Evolutionary conservation across 176 grass and related monocot genomes (phyloP), one percentile per base, ranked within the genome.

Genomic region (Thinopyrum elongatum): DNA sequence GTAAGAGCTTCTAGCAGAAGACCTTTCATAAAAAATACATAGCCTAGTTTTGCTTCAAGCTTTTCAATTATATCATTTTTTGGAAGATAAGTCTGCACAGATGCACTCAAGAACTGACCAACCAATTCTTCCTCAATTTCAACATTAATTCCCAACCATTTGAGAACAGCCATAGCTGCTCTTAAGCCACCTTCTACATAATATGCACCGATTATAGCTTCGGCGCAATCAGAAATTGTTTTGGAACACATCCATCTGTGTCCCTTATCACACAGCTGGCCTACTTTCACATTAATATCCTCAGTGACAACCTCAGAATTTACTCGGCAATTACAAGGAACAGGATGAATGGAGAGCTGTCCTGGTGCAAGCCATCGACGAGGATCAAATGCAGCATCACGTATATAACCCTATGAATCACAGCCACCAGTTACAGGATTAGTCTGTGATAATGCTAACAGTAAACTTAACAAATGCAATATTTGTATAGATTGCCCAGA

Each of bases 221-320:
- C 93, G 42, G 88, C 93, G 79, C 96, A 98, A 83, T 98, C 96
- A 78, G 96, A 86, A 80, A 98, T 89, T 41, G 96, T 98, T 85
- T 98, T 98, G 36, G 96, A 98, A 82, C 96, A 98, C 49, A 98
- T 89, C 96, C 96, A 95, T 46, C 93, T 72, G 89, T 98, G 96
- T 47, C 96, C 96, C 87, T 80, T 85, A 55, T 98, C 96, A 79
- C 96, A 98, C 3, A 90, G 62, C 84, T 98, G 95, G 70, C 96
- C 96, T 71, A 95, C 86, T 76, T 76, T 76, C 78, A 94, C 76
- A 82, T 84, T 66, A 76, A 86, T 83, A 69, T 89, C 84, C 70
- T 83, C 79, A 46, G 65, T 87, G 67, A 83, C 47, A 80, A 79
- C 68, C 38, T 88, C 77, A 77, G 76, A 80, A 22, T 87, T 76